phyloP scores from a whole-genome alignment of 2,329 filamentous ascomycete species.

The Verticillium nubilum region DNA sequence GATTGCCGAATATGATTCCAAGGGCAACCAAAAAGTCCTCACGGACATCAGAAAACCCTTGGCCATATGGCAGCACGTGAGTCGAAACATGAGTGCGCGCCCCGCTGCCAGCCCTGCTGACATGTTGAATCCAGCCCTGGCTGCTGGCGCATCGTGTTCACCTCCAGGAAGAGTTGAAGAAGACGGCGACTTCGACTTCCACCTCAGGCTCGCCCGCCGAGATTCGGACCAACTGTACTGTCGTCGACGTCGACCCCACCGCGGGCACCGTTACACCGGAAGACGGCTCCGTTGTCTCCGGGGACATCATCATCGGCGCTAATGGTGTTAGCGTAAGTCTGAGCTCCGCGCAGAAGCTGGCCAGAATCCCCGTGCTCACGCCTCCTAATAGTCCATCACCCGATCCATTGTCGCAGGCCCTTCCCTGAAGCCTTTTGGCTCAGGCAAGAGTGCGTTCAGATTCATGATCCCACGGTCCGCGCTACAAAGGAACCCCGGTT shows the following conservation, averaged over 20 bases:
- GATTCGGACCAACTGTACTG: constrained; percentile 33
- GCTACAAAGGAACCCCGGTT: constrained; percentile 25
- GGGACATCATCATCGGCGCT: constrained; percentile 48
- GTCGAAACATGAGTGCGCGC: background rate
- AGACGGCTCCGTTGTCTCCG: constrained; percentile 33
- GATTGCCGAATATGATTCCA: constrained; percentile 28
- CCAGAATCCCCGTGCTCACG: no score
- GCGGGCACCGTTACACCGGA: constrained; percentile 36
- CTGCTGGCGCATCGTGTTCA: constrained; percentile 44
- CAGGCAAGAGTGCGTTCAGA: constrained; percentile 50
- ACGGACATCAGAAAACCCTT: constrained; percentile 26
- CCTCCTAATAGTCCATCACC: constrained; percentile 16
- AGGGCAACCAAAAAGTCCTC: constrained; percentile 29
- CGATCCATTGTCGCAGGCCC: constrained; percentile 16
- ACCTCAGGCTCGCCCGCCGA: constrained; percentile 28
- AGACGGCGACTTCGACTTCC: constrained; percentile 28
- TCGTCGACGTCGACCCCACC: constrained; percentile 35
- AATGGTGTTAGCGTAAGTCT: constrained; percentile 44
- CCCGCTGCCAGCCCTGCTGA: background rate
- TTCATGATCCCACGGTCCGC: constrained; percentile 37
- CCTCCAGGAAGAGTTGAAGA: constrained; percentile 45
- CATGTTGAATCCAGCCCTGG: constrained; percentile 21
- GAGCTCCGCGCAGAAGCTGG: background rate
- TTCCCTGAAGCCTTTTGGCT: constrained; percentile 27
- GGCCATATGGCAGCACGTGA: constrained; percentile 34